A percentile compares a stretch with the other conserved stretches of the same genome.
phyloP scores from a whole-genome alignment of 305 asterid genomes.

The Fraxinus nigra region DNA sequence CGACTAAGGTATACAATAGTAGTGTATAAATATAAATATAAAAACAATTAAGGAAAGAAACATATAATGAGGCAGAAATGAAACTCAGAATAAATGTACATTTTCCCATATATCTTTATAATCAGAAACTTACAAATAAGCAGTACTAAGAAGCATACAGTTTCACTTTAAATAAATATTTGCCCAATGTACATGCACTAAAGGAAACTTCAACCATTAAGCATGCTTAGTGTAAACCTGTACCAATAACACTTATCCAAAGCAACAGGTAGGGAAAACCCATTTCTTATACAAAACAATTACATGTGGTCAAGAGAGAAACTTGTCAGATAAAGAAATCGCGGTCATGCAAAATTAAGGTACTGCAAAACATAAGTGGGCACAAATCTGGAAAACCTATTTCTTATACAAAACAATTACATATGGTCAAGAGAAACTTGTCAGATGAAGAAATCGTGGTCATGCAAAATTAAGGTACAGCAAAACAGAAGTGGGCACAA shows the following conservation, averaged over 20 bases:
- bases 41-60: background rate
- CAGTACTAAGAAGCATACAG: background rate
- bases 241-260: background rate
- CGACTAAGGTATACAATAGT: background rate
- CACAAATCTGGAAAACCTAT: no score
- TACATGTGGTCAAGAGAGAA: background rate
- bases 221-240: background rate
- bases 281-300: no score
- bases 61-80: background rate
- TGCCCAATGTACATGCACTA: background rate
- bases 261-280: background rate
- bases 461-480: background rate
- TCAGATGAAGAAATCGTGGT: background rate
- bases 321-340: background rate
- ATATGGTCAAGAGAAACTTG: background rate
- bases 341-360: background rate
- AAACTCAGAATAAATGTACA: background rate
- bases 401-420: no score
- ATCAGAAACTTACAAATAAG: background rate
- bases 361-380: background rate
- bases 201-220: background rate
- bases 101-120: background rate
- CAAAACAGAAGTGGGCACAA: background rate
- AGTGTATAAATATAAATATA: background rate
- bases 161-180: slow-evolving; percentile 1